These are phyloP conservation scores for Talaromyces wortmannii DNA, from an alignment of 495 filamentous ascomycete species.

Conservation along the genomic window DNA sequence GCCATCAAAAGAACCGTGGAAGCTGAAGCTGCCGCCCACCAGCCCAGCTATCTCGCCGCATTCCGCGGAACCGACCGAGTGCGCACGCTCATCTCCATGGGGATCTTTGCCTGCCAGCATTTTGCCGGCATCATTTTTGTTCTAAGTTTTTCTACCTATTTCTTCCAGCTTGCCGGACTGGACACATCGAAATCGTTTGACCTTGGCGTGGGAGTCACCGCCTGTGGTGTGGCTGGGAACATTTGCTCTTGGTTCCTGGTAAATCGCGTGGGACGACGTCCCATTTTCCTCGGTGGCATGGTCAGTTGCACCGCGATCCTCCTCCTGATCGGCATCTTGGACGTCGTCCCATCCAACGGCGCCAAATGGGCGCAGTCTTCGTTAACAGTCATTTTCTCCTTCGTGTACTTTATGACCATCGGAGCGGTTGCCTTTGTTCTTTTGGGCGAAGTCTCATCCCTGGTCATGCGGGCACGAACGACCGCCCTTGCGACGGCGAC, in stretches of 20 bases:
- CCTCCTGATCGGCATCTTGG: conserved; percentile 53
- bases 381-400: conserved; percentile 51
- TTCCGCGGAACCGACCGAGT: conserved; percentile 4
- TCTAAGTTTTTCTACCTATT: conserved; percentile 29
- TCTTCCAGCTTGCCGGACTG: conserved; percentile 57
- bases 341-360: conserved; percentile 20
- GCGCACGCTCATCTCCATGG: conserved; percentile 1
- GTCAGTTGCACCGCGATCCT: conserved; percentile 48
- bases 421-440: conserved; percentile 60
- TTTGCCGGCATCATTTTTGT: conserved; percentile 22
- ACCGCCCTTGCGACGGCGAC: conserved; percentile 47
- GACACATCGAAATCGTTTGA: conserved; percentile 48
- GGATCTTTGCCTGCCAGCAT: conserved; percentile 30
- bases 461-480: conserved; percentile 55
- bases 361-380: conserved; percentile 49
- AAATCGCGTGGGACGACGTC: conserved; percentile 48
- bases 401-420: conserved; percentile 54
- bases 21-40: neutral
- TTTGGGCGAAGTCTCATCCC: conserved; percentile 52
- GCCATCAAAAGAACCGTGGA: too few relatives aligned
- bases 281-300: conserved; percentile 53
- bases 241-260: conserved; percentile 56
- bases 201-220: conserved; percentile 60
- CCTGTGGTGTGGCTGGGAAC: conserved; percentile 50
- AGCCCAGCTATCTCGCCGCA: neutral